phyloP scores from a whole-genome alignment of 345 rosid genomes.

The Camelina neglecta region DNA sequence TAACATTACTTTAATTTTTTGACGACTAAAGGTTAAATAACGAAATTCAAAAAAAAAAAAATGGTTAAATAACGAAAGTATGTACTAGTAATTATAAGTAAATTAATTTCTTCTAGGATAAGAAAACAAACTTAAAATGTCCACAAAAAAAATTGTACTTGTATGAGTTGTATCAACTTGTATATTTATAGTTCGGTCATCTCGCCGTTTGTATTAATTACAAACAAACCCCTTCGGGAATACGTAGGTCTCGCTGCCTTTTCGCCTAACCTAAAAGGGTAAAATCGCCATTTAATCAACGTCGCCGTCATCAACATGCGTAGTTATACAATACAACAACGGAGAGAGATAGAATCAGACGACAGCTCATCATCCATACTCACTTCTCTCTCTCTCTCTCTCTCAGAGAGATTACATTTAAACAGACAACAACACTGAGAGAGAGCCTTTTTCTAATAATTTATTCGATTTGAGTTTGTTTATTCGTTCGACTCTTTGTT shows the following conservation, averaged over 20 bases:
- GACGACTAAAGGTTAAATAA: neutral
- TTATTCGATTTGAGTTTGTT: slow-evolving; percentile 28
- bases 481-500: slow-evolving; percentile 25
- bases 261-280: neutral
- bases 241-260: slow-evolving; percentile 4
- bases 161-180: too few relatives aligned
- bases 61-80: neutral
- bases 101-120: too few relatives aligned
- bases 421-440: slow-evolving; percentile 10
- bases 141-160: too few relatives aligned
- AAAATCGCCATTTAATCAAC: slow-evolving; percentile 16
- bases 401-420: neutral
- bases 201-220: slow-evolving; percentile 34
- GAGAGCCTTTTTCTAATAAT: too few relatives aligned
- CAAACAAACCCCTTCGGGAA: neutral
- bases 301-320: neutral
- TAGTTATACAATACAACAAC: neutral
- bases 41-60: neutral
- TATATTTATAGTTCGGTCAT: slow-evolving; percentile 3
- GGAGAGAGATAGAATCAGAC: slow-evolving; percentile 33
- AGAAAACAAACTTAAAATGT: too few relatives aligned
- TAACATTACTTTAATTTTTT: neutral
- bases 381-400: too few relatives aligned
- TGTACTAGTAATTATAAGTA: neutral
- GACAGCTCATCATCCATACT: slow-evolving; percentile 39